Evolutionary conservation across 2,329 filamentous ascomycete genomes (phyloP).

Genomic region (Chaetoscypha palmicola): DNA sequence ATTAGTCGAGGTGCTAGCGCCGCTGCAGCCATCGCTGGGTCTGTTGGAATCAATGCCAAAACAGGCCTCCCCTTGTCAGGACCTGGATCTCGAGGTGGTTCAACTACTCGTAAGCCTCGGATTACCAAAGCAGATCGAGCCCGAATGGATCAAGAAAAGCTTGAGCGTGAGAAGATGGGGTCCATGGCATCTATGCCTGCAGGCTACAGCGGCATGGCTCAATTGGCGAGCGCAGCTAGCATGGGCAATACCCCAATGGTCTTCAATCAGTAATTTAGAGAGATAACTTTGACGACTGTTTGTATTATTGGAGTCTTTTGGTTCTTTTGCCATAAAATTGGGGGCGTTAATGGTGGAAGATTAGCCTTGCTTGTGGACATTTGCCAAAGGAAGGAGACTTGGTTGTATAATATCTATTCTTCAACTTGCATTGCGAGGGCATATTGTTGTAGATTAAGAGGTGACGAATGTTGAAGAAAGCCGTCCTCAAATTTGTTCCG

Average conservation of each 20-base stretch:
- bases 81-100: conserved; percentile 68
- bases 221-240: conserved; percentile 23
- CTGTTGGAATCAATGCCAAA: conserved; percentile 39
- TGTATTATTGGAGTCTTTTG: background rate
- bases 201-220: conserved; percentile 24
- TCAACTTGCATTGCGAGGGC: background rate
- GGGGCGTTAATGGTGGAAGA: background rate
- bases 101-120: conserved; percentile 70
- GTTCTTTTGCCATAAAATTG: background rate
- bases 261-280: conserved; percentile 24
- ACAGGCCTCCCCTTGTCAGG: conserved; percentile 40
- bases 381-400: background rate
- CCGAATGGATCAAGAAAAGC: conserved; percentile 73
- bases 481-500: too few species aligned
- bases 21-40: conserved; percentile 28
- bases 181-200: conserved; percentile 24
- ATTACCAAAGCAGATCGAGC: conserved; percentile 82
- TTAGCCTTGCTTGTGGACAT: too few species aligned
- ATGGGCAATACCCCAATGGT: conserved; percentile 31
- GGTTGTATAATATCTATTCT: background rate
- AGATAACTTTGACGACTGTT: background rate
- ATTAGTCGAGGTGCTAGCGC: conserved; percentile 53
- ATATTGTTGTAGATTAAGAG: background rate
- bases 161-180: conserved; percentile 54
- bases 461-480: too few species aligned